Evolutionary conservation across 306 rosid genomes (phyloP).

Genomic region (Cicer chorassanicum): DNA sequence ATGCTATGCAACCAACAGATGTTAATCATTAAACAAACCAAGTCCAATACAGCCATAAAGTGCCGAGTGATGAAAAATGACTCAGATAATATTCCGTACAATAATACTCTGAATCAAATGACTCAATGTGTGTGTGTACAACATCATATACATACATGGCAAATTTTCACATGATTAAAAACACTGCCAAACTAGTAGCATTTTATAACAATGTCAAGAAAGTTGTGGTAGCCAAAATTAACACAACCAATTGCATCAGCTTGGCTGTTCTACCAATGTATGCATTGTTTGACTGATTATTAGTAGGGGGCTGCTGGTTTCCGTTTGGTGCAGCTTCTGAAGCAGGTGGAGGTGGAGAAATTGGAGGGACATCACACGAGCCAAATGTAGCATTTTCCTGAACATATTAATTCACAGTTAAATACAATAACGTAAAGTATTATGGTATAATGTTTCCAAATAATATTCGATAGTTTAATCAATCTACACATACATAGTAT

Average conservation of each 20-base stretch:
- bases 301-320: slow-evolving; percentile 27
- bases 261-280: slow-evolving; percentile 44
- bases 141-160: slow-evolving; percentile 19
- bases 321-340: slow-evolving; percentile 26
- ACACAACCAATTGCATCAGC: slow-evolving; percentile 53
- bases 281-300: slow-evolving; percentile 44
- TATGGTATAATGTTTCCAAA: not conserved
- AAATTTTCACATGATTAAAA: slow-evolving; percentile 43
- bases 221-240: slow-evolving; percentile 47
- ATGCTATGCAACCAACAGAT: not conserved
- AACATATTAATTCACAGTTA: slow-evolving; percentile 26
- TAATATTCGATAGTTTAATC: not conserved
- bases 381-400: slow-evolving; percentile 75
- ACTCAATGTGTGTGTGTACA: slow-evolving; percentile 32
- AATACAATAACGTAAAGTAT: not conserved
- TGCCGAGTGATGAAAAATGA: slow-evolving; percentile 41
- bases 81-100: slow-evolving; percentile 40
- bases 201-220: slow-evolving; percentile 50
- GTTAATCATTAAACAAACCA: slow-evolving; percentile 34
- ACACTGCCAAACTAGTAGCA: slow-evolving; percentile 33
- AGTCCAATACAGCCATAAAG: slow-evolving; percentile 20
- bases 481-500: not conserved
- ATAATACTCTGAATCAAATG: slow-evolving; percentile 42
- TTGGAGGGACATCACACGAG: slow-evolving; percentile 72
- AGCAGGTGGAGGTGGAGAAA: slow-evolving; percentile 96